Evolutionary conservation across 78 protist genomes (phyloP), one percentile per base, ranked within the genome.

Genomic region (Bigelowiella natans): DNA sequence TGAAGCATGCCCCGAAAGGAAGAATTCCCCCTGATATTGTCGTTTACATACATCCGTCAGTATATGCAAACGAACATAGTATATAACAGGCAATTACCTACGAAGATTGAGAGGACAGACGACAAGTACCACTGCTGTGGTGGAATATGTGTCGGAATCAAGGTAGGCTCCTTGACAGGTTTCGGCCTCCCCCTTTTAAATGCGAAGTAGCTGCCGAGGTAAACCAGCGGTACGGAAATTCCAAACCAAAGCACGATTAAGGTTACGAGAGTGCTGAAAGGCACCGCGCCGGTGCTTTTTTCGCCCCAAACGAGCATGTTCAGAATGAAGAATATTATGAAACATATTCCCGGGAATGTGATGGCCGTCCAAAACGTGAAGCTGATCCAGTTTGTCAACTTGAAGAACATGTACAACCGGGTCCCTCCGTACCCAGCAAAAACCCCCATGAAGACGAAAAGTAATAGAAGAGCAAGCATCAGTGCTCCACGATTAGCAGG

Each of bases 401-500:
- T 93, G 38, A 97, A 82, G 89, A 89, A 82, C 31, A 93, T 93
- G 93, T 93, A 97, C 11, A 93, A n/a, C 37, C 97, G 89, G 31
- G 92, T 31, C 40, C 38, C 37, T 36, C 2, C 1, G 89, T 90
- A 90, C 18, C 92, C 92, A 18, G 92, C 92, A 7, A 85, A 39
- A 34, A 84, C 34, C 31, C 97, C 98, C 95, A 95, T 93, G 82
- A 97, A 87, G 30, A 97, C 97, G 84, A 95, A 97, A 36, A 97
- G 84, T n/a, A 97, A 90, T 31, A 98, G 38, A 86, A 94, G 39
- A 0, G 97, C 93, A 1, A 96, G 90, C 83, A 95, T 88, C 7
- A 98, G 93, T 29, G 94, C 90, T 31, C 99, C 99, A 37, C 98
- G 94, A 38, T 91, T 95, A 39, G 98, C 97, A 2, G 99, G 99